phyloP scores from a whole-genome alignment of 495 filamentous ascomycete genomes.

The Neurospora tetraspora region DNA sequence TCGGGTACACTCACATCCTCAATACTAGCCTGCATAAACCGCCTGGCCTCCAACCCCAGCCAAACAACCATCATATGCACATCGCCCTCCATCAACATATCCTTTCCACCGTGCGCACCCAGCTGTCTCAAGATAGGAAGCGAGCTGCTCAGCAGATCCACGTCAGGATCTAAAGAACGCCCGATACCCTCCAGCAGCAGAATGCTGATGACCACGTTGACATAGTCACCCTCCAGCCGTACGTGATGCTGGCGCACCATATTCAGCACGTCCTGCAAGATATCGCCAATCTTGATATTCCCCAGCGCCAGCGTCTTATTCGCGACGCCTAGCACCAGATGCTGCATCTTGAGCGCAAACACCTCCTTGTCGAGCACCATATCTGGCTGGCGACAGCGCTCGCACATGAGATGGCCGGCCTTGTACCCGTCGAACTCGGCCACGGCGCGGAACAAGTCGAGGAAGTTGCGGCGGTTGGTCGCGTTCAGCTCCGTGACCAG shows the following conservation, averaged over 20 bases:
- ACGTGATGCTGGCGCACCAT: conserved; percentile 96
- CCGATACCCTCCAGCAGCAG: conserved; percentile 93
- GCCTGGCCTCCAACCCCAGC: conserved; percentile 82
- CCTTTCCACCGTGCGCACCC: conserved; percentile 64
- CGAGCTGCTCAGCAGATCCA: conserved; percentile 80
- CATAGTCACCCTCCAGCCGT: conserved; percentile 91
- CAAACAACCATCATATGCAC: conserved; percentile 92
- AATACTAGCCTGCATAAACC: conserved; percentile 76
- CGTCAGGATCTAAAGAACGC: conserved; percentile 68
- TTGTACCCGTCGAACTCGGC: conserved; percentile 97
- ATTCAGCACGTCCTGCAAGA: conserved; percentile 75
- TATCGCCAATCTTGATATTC: conserved; percentile 92
- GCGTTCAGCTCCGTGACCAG: conserved; percentile 90
- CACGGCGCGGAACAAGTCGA: conserved; percentile 91
- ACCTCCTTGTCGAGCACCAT: conserved; percentile 79
- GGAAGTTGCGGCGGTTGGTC: conserved; percentile 78
- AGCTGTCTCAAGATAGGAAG: conserved; percentile 86
- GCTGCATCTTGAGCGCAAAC: conserved; percentile 94
- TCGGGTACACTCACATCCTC: conserved; percentile 56
- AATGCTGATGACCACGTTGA: conserved; percentile 95
- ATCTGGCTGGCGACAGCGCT: conserved; percentile 83
- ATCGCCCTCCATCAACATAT: conserved; percentile 60
- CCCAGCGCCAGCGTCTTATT: conserved; percentile 83
- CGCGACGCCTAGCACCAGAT: conserved; percentile 84
- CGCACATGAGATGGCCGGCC: conserved; percentile 91